Conservation (phyloP, 106 monocot species). For the Allium sativum region DNA sequence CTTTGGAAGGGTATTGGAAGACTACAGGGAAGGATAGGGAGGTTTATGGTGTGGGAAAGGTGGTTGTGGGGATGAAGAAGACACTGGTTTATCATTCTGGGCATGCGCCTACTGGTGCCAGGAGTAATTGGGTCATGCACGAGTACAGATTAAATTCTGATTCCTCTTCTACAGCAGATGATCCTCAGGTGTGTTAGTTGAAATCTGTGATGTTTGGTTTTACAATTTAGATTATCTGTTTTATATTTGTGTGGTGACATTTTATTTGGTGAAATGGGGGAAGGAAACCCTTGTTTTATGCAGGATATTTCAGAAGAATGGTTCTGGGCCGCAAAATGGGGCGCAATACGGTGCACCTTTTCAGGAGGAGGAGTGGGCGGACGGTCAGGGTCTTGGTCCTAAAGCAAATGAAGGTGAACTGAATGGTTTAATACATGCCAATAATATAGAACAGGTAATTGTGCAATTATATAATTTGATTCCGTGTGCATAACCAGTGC, state of each 20-base stretch:
- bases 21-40: slow-evolving; percentile 85
- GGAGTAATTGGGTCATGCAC: slow-evolving; percentile 96
- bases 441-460: slow-evolving; percentile 10
- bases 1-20: slow-evolving; percentile 71
- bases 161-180: not conserved
- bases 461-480: not conserved
- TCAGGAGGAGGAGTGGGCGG: slow-evolving; percentile 66
- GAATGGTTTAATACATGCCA: slow-evolving; percentile 1
- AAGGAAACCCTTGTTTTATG: slow-evolving; percentile 78
- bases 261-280: not conserved
- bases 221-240: not conserved
- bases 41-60: slow-evolving; percentile 5
- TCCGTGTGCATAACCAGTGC: too few relatives aligned
- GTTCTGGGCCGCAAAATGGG: slow-evolving; percentile 76
- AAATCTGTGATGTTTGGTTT: not conserved
- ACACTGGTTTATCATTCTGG: slow-evolving; percentile 73
- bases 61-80: slow-evolving; percentile 66
- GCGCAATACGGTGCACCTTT: slow-evolving; percentile 84
- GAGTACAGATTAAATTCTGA: slow-evolving; percentile 63
- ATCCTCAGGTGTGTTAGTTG: not conserved
- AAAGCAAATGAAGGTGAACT: not conserved
- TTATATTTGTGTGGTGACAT: not conserved
- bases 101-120: slow-evolving; percentile 45
- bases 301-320: slow-evolving; percentile 73
- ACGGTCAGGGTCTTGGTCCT: slow-evolving; percentile 1